These are phyloP conservation scores for Solanum hybrid DNA, from an alignment of 305 asterid genomes.

Conservation along the genomic window DNA sequence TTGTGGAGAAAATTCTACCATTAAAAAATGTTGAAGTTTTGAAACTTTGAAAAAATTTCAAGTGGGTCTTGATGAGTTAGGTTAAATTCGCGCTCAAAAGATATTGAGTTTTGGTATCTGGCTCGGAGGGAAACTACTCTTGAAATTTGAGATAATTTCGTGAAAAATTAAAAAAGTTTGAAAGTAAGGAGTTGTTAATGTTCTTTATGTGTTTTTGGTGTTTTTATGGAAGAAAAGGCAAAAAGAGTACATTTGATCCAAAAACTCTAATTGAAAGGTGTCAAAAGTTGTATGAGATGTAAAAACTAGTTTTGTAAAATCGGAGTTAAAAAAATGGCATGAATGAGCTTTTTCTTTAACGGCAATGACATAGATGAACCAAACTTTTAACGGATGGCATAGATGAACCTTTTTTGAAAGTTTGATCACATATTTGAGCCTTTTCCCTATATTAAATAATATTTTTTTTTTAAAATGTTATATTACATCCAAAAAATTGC, in stretches of 20 bases:
- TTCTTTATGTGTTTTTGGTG: not conserved
- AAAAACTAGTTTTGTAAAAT: too few species aligned
- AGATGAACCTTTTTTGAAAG: too few species aligned
- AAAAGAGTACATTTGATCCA: not conserved
- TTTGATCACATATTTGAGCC: too few species aligned
- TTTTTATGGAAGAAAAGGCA: not conserved
- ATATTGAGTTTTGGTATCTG: not conserved
- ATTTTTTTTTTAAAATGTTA: too few species aligned
- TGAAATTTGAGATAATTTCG: not conserved
- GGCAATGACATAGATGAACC: too few species aligned
- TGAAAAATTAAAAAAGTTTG: not conserved
- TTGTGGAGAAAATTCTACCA: too few species aligned
- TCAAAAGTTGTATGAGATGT: not conserved
- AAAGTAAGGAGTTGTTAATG: not conserved
- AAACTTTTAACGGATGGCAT: too few species aligned
- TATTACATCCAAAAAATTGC: too few species aligned
- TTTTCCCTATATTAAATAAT: too few species aligned
- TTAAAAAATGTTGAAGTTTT: not conserved
- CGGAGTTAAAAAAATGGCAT: too few species aligned
- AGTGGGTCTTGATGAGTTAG: not conserved
- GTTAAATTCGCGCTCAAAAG: not conserved
- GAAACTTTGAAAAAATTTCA: not conserved
- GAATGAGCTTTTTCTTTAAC: too few species aligned
- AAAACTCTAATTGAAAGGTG: not conserved
- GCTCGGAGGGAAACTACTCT: not conserved